Evolutionary conservation across 2,329 filamentous ascomycete genomes (phyloP), one percentile per base, ranked within the genome.

Genomic region (Penicillium crustosum): DNA sequence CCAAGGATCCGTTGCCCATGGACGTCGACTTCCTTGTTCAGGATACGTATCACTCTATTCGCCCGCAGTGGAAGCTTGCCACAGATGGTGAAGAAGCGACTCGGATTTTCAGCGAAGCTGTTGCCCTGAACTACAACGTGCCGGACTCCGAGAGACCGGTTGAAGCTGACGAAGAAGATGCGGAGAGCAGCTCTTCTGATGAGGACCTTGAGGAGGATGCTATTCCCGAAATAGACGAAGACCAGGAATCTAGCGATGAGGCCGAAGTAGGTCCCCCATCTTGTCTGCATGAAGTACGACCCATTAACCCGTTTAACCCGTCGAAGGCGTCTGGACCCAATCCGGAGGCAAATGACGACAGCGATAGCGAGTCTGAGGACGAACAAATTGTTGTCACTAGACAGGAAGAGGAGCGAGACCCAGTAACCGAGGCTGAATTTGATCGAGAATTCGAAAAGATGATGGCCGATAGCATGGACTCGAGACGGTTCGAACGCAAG

Each of bases 371-470:
- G 38, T 88, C 88, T 10, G 88, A 57, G 27, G 49, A 97, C 62
- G 93, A 97, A 72, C 86, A 90, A 25, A 96, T 97, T 65, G 85
- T 97, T 43, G 93, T 99, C 48, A 95, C 91, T 44, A 87, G 93
- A 59, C 89, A 93, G 69, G 90, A 96, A 73, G 91, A 97, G 72
- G 86, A 93, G 67, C 83, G 93, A 56, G 93, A 99, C 65, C 93
- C 93, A 0, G 93, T 97, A 77, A 91, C 89, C 41, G 94, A 99
- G 70, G 94, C 93, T 7, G 94, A 99, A 42, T 99, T 99, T 72
- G 95, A 99, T 71, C 90, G 93, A 67, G 94, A 97, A 76, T 94
- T 96, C 74, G 93, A 94, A 38, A 97, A 96, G 76, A 90, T 99
- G 86, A 97, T 99, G 93, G 86, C 93, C 50, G 94, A 99, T 75